A percentile compares a stretch with the other conserved stretches of the same genome.
These are phyloP conservation scores for Citrullus mucosospermus DNA, from an alignment of 306 rosid species.

Conservation along the genomic window DNA sequence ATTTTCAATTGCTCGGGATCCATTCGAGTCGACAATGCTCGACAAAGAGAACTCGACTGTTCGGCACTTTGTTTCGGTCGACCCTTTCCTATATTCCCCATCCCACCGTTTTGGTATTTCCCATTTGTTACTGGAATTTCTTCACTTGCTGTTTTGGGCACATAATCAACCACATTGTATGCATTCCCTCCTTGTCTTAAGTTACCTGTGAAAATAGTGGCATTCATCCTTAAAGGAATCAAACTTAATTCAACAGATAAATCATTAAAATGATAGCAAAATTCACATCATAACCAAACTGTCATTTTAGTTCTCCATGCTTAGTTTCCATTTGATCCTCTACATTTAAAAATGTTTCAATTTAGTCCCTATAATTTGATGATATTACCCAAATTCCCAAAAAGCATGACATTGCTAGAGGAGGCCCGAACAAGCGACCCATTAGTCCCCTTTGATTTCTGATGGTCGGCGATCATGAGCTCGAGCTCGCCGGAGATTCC, in stretches of 20 bases:
- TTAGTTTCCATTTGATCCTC: neutral
- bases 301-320: too few species aligned
- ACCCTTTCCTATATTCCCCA: constrained; percentile 6
- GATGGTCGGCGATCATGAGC: constrained; percentile 55
- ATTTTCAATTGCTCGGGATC: constrained; percentile 80
- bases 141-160: constrained; percentile 25
- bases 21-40: constrained; percentile 75
- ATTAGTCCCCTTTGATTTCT: constrained; percentile 33
- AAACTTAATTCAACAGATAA: neutral
- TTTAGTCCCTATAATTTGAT: neutral
- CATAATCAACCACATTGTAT: constrained; percentile 19
- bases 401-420: constrained; percentile 71
- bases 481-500: constrained; percentile 88
- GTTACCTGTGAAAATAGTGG: constrained; percentile 15
- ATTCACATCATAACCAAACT: too few species aligned
- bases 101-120: constrained; percentile 10
- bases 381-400: constrained; percentile 42
- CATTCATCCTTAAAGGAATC: neutral
- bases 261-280: neutral
- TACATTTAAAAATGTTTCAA: neutral
- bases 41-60: constrained; percentile 37
- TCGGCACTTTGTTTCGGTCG: constrained; percentile 7
- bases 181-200: constrained; percentile 33
- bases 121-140: constrained; percentile 6
- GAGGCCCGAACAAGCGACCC: constrained; percentile 58